Evolutionary conservation across 306 rosid genomes (phyloP).

Genomic region (Medicago ruthenica): DNA sequence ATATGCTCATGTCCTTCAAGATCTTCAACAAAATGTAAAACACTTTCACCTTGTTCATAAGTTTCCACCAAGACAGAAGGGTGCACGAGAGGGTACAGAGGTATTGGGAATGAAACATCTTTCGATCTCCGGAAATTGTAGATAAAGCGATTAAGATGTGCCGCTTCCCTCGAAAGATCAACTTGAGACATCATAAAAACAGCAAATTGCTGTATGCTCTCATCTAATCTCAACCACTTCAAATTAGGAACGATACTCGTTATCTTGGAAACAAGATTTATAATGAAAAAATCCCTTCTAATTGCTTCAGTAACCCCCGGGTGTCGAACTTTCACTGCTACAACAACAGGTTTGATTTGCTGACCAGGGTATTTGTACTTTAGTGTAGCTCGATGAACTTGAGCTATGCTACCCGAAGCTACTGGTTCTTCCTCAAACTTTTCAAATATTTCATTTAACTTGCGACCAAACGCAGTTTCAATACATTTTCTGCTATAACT

Average conservation of each 20-base stretch:
- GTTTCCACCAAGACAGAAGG: slow-evolving; percentile 87
- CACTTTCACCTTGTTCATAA: slow-evolving; percentile 76
- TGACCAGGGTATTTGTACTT: slow-evolving; percentile 72
- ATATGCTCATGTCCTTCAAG: slow-evolving; percentile 67
- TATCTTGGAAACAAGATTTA: slow-evolving; percentile 62
- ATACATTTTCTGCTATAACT: slow-evolving; percentile 59
- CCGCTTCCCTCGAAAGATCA: slow-evolving; percentile 87
- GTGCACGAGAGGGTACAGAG: slow-evolving; percentile 80
- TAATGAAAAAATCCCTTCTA: slow-evolving; percentile 72
- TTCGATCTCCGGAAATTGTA: slow-evolving; percentile 73
- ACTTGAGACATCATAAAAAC: slow-evolving; percentile 83
- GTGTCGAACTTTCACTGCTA: slow-evolving; percentile 85
- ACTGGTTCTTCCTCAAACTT: slow-evolving; percentile 74
- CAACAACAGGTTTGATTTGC: slow-evolving; percentile 64
- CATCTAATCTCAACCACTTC: slow-evolving; percentile 76
- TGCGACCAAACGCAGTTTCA: slow-evolving; percentile 75
- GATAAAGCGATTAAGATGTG: slow-evolving; percentile 74
- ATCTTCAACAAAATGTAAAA: slow-evolving; percentile 65
- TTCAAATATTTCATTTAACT: slow-evolving; percentile 72
- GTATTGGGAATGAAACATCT: slow-evolving; percentile 82
- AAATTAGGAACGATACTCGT: slow-evolving; percentile 60
- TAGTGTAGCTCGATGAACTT: slow-evolving; percentile 79
- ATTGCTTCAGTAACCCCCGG: slow-evolving; percentile 85
- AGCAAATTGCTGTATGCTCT: slow-evolving; percentile 74
- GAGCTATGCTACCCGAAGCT: slow-evolving; percentile 90